Conservation (phyloP, 2,329 filamentous ascomycete genomes). For the Periconia sp. region DNA sequence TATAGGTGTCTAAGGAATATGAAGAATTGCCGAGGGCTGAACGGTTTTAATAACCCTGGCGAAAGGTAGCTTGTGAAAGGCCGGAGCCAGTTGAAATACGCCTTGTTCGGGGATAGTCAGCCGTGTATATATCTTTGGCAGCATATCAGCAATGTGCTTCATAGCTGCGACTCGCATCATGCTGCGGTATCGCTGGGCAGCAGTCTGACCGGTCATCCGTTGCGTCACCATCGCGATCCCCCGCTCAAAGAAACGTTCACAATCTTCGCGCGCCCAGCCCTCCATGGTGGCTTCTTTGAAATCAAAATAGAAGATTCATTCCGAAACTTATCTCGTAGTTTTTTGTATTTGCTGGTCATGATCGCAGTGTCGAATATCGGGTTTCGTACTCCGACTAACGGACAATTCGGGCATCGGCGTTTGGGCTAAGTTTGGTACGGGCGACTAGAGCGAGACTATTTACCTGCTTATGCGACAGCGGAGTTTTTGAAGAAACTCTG, state of each 20-base stretch:
- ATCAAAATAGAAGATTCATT: background rate
- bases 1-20: no score
- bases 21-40: no score
- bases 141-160: constrained; percentile 5
- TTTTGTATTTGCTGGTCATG: no score
- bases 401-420: constrained; percentile 10
- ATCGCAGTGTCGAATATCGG: constrained; percentile 3
- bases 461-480: constrained; percentile 4
- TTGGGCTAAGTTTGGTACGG: constrained; percentile 5
- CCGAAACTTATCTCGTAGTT: background rate
- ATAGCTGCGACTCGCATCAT: background rate
- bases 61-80: background rate
- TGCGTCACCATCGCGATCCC: constrained; percentile 1
- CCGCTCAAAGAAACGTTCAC: background rate
- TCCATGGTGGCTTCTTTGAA: background rate
- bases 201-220: constrained; percentile 1
- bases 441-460: constrained; percentile 9
- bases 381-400: constrained; percentile 13
- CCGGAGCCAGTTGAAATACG: constrained; percentile 1
- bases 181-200: constrained; percentile 1
- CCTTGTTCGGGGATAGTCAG: background rate
- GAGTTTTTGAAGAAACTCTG: background rate
- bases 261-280: background rate
- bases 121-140: background rate
- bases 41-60: no score